Evolutionary conservation across 805 yeast species (phyloP), one percentile per base, ranked within the genome.

Genomic region (Saturnispora ahearnii): DNA sequence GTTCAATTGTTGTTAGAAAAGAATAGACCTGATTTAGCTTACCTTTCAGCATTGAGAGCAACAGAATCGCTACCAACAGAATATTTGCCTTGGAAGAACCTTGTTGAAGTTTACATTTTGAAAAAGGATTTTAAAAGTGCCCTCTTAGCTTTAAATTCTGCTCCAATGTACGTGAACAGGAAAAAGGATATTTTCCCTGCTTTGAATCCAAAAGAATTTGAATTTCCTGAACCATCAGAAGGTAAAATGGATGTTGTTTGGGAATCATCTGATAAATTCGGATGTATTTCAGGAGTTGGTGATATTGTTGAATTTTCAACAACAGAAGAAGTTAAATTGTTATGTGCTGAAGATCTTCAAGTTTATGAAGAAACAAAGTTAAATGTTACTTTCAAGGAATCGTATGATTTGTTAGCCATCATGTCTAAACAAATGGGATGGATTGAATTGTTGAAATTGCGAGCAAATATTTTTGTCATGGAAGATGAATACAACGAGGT

Each of bases 391-490:
- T 77, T 78, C 53, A 66, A 68, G 30, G 67, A 67, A 48, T 87
- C 86, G 1, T 91, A 87, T 62, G 82, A 81, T 41, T 65, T 89
- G 50, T 65, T 91, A 50, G 80, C 95, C 4, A 71, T 79, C 8
- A 75, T 93, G 55, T 79, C 82, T 3, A 74, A 82, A 18, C 67
- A 73, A 24, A 70, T 82, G 38, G 96, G 96, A 4, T 91, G 99
- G 99, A 87, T 87, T 57, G 77, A 74, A 33, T 64, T 88, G 33
- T 72, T 90, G 55, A 70, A 72, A 50, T 60, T 82, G 36, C 78
- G 96, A 51, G 79, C 89, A 1, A 68, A 73, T 18, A 81, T 85
- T 0, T 91, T 91, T 66, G 79, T 87, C 9, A 91, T 91, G 89
- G 87, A 81, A 59, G 79, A 76, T 38, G 91, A 85, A 60, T 79